These are phyloP conservation scores for Mycena leptocephala DNA, from an alignment of 768 basidiomycete species.

Conservation along the genomic window DNA sequence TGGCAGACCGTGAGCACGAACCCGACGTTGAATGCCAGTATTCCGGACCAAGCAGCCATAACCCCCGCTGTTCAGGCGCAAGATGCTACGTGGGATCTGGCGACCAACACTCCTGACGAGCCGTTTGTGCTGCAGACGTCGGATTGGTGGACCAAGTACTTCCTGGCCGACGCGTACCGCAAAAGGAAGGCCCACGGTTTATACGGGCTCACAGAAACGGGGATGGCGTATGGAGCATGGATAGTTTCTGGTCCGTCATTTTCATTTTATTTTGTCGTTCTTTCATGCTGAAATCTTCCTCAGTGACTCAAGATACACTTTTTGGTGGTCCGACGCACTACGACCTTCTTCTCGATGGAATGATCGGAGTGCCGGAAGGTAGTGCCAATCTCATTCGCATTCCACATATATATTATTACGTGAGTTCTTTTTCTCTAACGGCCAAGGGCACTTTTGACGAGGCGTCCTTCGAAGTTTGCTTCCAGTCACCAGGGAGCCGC, in stretches of 20 bases:
- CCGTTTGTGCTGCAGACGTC: conserved; percentile 26
- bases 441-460: background rate
- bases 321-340: conserved; percentile 21
- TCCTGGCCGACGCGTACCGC: conserved; percentile 10
- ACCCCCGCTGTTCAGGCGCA: conserved; percentile 22
- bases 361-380: conserved; percentile 30
- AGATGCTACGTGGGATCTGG: conserved; percentile 26
- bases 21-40: conserved; percentile 13
- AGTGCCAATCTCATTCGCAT: conserved; percentile 18
- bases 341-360: conserved; percentile 22
- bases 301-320: conserved; percentile 19
- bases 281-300: background rate
- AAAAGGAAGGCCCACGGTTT: conserved; percentile 23
- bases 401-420: conserved; percentile 27
- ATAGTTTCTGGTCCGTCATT: conserved; percentile 12
- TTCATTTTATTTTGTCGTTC: background rate
- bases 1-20: conserved; percentile 26
- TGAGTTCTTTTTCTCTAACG: background rate
- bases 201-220: conserved; percentile 13
- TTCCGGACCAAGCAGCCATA: conserved; percentile 18
- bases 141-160: conserved; percentile 31
- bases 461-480: background rate
- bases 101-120: conserved; percentile 17
- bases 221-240: conserved; percentile 28
- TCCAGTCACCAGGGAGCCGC: conserved; percentile 29